Percentiles rank a stretch among this genome's conserved stretches.
Conservation (phyloP, 495 filamentous ascomycete genomes). For the Aspergillus baeticus region DNA sequence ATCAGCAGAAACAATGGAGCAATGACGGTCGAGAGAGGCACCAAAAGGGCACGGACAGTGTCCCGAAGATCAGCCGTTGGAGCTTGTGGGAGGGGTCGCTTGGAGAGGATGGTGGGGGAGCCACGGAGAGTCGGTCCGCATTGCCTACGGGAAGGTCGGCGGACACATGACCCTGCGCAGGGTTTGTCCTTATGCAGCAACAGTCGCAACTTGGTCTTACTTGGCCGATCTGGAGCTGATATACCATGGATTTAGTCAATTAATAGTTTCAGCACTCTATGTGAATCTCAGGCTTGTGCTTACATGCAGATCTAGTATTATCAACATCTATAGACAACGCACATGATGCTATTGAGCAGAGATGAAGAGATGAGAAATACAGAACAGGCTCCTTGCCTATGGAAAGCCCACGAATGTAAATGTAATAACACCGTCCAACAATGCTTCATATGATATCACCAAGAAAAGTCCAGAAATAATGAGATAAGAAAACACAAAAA, state of each 20-base stretch:
- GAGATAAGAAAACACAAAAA: slow-evolving; percentile 3
- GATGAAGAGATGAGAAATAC: slow-evolving; percentile 15
- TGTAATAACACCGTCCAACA: slow-evolving; percentile 21
- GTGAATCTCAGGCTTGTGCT: neutral
- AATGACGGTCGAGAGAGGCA: neutral
- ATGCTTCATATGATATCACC: slow-evolving; percentile 21
- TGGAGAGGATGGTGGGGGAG: slow-evolving; percentile 8
- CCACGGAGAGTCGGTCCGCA: slow-evolving; percentile 22
- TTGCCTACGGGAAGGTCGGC: slow-evolving; percentile 7
- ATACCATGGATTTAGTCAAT: neutral
- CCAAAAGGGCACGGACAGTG: slow-evolving; percentile 11
- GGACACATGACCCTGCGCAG: neutral
- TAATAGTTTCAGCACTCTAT: neutral
- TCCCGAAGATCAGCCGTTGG: slow-evolving; percentile 18
- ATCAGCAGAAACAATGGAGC: neutral
- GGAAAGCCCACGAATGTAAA: slow-evolving; percentile 2
- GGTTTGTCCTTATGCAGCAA: neutral
- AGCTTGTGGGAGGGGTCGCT: neutral
- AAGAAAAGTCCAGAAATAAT: slow-evolving; percentile 14
- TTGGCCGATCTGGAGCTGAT: too few species aligned
- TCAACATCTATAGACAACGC: slow-evolving; percentile 2
- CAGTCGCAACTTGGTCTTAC: neutral
- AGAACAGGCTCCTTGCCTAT: neutral
- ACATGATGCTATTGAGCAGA: neutral
- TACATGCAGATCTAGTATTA: slow-evolving; percentile 4